These are phyloP conservation scores for Xylariomycetidae sp. DNA, from an alignment of 2,329 filamentous ascomycete genomes.

Conservation along the genomic window DNA sequence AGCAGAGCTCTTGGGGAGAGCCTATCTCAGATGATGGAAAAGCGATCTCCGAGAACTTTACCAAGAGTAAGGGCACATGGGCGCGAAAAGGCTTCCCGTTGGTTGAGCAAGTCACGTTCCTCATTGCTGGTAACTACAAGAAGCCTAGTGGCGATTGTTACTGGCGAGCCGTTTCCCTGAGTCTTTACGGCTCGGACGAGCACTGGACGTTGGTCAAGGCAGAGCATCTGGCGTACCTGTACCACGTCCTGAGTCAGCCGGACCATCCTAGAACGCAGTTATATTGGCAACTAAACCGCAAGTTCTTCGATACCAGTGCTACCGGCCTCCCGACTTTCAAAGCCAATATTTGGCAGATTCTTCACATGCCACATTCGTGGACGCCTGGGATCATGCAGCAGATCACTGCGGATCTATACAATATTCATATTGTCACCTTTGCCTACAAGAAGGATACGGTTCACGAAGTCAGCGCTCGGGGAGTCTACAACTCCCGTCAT, in stretches of 20 bases:
- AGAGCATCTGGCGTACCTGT: conserved; percentile 26
- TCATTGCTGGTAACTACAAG: conserved; percentile 18
- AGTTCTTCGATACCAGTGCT: too few species aligned
- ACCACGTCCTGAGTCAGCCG: conserved; percentile 18
- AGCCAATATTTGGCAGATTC: conserved; percentile 26
- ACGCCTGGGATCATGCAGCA: conserved; percentile 23
- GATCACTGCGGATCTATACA: conserved; percentile 30
- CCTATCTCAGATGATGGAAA: too few species aligned
- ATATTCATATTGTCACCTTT: conserved; percentile 28
- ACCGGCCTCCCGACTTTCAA: conserved; percentile 9
- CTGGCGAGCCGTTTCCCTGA: conserved; percentile 26
- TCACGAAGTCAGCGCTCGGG: conserved; percentile 22
- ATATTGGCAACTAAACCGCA: conserved; percentile 14
- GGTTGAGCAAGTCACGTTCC: conserved; percentile 27
- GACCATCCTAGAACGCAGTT: conserved; percentile 22
- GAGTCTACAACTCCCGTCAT: conserved; percentile 29
- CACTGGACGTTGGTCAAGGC: conserved; percentile 28
- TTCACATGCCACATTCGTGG: conserved; percentile 26
- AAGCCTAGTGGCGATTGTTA: conserved; percentile 24
- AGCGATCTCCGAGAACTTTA: too few species aligned
- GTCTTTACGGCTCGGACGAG: conserved; percentile 20
- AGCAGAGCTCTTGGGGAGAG: too few species aligned
- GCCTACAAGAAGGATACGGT: conserved; percentile 14
- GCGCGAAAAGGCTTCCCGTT: conserved; percentile 30
- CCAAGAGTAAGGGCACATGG: too few species aligned